These are phyloP conservation scores for Rhodotorula paludigena DNA, from an alignment of 768 basidiomycete genomes.

Conservation along the genomic window DNA sequence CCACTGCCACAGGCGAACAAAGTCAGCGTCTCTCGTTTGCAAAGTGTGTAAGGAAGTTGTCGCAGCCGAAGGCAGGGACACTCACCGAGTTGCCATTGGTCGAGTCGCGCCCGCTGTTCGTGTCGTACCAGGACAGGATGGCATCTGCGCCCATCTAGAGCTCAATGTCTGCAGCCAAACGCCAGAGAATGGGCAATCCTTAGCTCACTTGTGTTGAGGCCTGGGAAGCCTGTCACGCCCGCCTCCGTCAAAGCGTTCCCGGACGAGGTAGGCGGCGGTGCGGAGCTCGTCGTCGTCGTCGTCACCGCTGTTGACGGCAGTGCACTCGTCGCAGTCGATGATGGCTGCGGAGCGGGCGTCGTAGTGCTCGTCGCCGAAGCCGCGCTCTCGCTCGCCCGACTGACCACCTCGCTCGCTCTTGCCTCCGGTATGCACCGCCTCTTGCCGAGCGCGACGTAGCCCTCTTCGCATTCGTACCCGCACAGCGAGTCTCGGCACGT, in stretches of 20 bases:
- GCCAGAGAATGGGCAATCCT: too few relatives aligned
- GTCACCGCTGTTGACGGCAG: not conserved
- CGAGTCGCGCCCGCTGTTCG: constrained; percentile 29
- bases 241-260: not conserved
- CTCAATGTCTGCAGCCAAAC: too few relatives aligned
- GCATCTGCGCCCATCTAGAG: too few relatives aligned
- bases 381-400: not conserved
- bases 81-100: constrained; percentile 39
- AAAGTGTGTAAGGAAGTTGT: too few relatives aligned
- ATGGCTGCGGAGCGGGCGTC: not conserved
- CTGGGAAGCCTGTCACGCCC: constrained; percentile 21
- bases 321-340: not conserved
- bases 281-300: not conserved
- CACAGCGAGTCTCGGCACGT: not conserved
- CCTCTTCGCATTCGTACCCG: not conserved
- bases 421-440: not conserved
- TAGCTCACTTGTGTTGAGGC: constrained; percentile 9
- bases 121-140: constrained; percentile 36
- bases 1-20: not conserved
- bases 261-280: not conserved
- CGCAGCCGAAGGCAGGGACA: not conserved
- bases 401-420: too few relatives aligned
- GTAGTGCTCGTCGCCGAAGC: not conserved
- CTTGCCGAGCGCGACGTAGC: not conserved
- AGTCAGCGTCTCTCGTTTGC: not conserved